These are phyloP conservation scores for Candida coleopterorum DNA, from an alignment of 805 yeast genomes.

Conservation along the genomic window DNA sequence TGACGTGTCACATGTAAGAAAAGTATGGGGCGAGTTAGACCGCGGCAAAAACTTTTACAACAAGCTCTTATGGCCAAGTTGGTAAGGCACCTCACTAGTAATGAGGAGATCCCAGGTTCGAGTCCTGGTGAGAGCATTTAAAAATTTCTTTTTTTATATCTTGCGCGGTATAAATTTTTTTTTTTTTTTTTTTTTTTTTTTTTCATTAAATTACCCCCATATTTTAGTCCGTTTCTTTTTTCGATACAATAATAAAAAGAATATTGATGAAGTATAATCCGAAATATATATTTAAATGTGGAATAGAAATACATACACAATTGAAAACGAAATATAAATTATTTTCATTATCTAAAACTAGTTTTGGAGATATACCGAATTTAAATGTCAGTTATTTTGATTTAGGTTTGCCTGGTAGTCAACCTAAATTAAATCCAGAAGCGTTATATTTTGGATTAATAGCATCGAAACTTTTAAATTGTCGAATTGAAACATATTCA, in stretches of 20 bases:
- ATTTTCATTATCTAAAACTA: conserved; percentile 55
- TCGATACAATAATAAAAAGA: too few relatives aligned
- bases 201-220: too few relatives aligned
- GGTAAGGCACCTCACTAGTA: conserved; percentile 14
- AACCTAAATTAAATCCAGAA: conserved; percentile 74
- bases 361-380: conserved; percentile 56
- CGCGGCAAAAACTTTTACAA: too few relatives aligned
- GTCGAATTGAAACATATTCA: conserved; percentile 51
- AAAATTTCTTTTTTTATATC: too few relatives aligned
- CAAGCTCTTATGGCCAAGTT: conserved; percentile 11
- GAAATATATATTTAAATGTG: conserved; percentile 60
- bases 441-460: conserved; percentile 66
- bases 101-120: conserved; percentile 14
- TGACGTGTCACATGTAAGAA: too few relatives aligned
- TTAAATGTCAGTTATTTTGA: conserved; percentile 72
- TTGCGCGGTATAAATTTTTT: not conserved
- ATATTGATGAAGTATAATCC: conserved; percentile 12
- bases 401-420: conserved; percentile 87
- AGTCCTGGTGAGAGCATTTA: conserved; percentile 9
- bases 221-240: not conserved
- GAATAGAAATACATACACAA: conserved; percentile 92
- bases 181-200: too few relatives aligned
- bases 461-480: conserved; percentile 66
- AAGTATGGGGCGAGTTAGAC: too few relatives aligned
- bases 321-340: conserved; percentile 68